These are phyloP conservation scores for Bruguiera gymnorhiza DNA, from an alignment of 345 rosid species.

Conservation along the genomic window DNA sequence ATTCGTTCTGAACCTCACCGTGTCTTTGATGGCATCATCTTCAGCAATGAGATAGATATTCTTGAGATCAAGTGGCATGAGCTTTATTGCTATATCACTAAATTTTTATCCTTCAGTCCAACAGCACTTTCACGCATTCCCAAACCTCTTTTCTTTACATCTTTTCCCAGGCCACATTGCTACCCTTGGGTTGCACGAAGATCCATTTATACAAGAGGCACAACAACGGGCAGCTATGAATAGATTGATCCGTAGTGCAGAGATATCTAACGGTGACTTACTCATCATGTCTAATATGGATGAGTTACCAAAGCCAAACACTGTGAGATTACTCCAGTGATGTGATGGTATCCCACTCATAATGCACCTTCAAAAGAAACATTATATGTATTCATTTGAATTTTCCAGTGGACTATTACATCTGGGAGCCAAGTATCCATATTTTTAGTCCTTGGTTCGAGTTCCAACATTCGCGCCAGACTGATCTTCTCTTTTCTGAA, in stretches of 20 bases:
- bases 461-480: slow-evolving; percentile 71
- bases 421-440: slow-evolving; percentile 76
- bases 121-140: slow-evolving; percentile 79
- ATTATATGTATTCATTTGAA: slow-evolving; percentile 85
- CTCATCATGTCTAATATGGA: slow-evolving; percentile 76
- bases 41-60: slow-evolving; percentile 85
- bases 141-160: slow-evolving; percentile 61
- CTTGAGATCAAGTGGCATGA: slow-evolving; percentile 83
- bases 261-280: slow-evolving; percentile 59
- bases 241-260: slow-evolving; percentile 50
- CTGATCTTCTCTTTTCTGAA: slow-evolving; percentile 58
- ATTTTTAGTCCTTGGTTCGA: slow-evolving; percentile 40
- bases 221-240: slow-evolving; percentile 65
- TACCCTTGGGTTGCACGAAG: slow-evolving; percentile 30
- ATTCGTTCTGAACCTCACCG: slow-evolving; percentile 51
- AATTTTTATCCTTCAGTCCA: slow-evolving; percentile 76
- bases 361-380: slow-evolving; percentile 66
- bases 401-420: slow-evolving; percentile 80
- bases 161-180: slow-evolving; percentile 51
- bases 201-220: slow-evolving; percentile 67
- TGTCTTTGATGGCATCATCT: slow-evolving; percentile 69
- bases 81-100: slow-evolving; percentile 57
- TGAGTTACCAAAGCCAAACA: slow-evolving; percentile 85
- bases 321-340: slow-evolving; percentile 70
- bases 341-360: slow-evolving; percentile 69